These are phyloP conservation scores for Nepenthes gracilis DNA, from an alignment of 148 eudicot genomes.

Conservation along the genomic window DNA sequence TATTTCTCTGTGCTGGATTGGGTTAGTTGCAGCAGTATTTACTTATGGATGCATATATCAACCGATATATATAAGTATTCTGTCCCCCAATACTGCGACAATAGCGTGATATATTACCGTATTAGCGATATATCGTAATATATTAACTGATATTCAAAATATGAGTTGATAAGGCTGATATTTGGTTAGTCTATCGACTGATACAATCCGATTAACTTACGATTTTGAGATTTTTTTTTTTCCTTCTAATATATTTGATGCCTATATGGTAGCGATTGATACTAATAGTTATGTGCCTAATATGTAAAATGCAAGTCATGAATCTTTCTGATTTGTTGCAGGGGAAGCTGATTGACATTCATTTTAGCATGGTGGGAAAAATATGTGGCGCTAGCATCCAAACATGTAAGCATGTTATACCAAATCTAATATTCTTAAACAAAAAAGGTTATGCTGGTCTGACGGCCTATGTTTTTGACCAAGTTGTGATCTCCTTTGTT, in stretches of 20 bases:
- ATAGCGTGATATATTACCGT: too few relatives aligned
- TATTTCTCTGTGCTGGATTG: not conserved
- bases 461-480: constrained; percentile 3
- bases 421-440: not conserved
- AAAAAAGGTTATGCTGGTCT: not conserved
- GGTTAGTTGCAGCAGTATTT: not conserved
- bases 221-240: too few relatives aligned
- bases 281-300: not conserved
- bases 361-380: constrained; percentile 62
- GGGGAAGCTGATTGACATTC: constrained; percentile 93
- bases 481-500: constrained; percentile 11
- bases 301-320: not conserved
- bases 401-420: constrained; percentile 56
- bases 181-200: too few relatives aligned
- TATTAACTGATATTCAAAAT: too few relatives aligned
- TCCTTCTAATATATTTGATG: not conserved
- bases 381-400: constrained; percentile 83
- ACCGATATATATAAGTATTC: too few relatives aligned
- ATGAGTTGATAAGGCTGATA: too few relatives aligned
- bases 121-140: too few relatives aligned
- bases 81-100: too few relatives aligned
- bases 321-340: constrained; percentile 19
- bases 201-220: too few relatives aligned
- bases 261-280: too few relatives aligned
- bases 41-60: too few relatives aligned